These are phyloP conservation scores for Ustilago cynodontis DNA, from an alignment of 1,284 basidiomycete genomes.

Conservation along the genomic window DNA sequence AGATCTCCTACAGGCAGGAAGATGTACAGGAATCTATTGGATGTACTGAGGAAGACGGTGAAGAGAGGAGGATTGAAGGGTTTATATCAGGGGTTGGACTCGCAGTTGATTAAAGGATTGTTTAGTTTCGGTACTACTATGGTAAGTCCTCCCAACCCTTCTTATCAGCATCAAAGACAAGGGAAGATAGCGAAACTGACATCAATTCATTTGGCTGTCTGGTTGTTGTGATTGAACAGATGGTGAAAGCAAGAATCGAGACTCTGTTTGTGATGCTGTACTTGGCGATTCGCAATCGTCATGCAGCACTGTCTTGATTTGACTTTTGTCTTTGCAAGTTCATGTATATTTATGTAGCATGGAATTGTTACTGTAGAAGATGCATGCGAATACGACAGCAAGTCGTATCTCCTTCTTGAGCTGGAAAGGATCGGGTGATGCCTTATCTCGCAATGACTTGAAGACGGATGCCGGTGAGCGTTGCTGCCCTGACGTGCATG, in stretches of 20 bases:
- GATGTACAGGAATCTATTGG: conserved; percentile 57
- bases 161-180: neutral
- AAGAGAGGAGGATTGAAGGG: conserved; percentile 51
- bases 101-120: conserved; percentile 61
- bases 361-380: neutral
- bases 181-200: conserved; percentile 2
- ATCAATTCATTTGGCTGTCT: neutral
- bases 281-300: conserved; percentile 30
- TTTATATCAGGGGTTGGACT: conserved; percentile 61
- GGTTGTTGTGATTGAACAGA: conserved; percentile 18
- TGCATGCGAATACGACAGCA: too few relatives aligned
- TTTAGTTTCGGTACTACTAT: conserved; percentile 61
- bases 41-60: conserved; percentile 60
- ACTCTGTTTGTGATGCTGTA: conserved; percentile 53
- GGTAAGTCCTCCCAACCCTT: conserved; percentile 36
- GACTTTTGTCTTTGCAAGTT: neutral
- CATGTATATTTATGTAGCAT: neutral
- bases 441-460: neutral
- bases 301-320: conserved; percentile 15
- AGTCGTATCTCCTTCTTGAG: too few relatives aligned
- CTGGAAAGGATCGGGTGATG: neutral
- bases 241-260: conserved; percentile 62
- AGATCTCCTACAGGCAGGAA: conserved; percentile 66
- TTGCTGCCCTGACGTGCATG: conserved; percentile 5
- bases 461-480: neutral